Percentiles rank a stretch among this genome's conserved stretches.
phyloP scores from a whole-genome alignment of 1,139 yeast species.

The Geotrichum reessii region DNA sequence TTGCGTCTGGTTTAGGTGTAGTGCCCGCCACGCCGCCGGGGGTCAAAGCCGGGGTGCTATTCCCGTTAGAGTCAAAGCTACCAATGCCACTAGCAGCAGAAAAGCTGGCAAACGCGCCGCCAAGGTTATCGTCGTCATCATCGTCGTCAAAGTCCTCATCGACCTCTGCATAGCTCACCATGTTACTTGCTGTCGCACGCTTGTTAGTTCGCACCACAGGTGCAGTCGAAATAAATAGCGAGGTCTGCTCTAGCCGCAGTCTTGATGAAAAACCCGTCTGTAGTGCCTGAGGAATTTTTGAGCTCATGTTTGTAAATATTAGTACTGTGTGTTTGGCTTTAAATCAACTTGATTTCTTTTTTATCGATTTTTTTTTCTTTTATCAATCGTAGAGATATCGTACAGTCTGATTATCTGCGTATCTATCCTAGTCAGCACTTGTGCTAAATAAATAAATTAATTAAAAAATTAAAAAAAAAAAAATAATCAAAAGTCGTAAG shows the following conservation, averaged over 20 bases:
- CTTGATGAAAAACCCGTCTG: conserved; percentile 66
- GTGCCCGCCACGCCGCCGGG: conserved; percentile 4
- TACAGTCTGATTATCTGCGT: neutral
- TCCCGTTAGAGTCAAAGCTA: neutral
- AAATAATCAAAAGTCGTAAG: neutral
- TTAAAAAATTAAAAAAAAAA: neutral
- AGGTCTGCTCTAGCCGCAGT: conserved; percentile 58
- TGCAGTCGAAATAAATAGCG: conserved; percentile 61
- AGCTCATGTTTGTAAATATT: neutral
- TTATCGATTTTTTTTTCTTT: neutral
- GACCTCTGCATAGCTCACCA: conserved; percentile 76
- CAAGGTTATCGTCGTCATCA: conserved; percentile 43
- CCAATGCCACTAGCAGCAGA: neutral
- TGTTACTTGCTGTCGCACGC: conserved; percentile 52
- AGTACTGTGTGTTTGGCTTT: neutral
- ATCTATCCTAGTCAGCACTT: neutral
- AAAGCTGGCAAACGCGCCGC: conserved; percentile 7
- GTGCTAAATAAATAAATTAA: neutral
- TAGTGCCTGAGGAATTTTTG: conserved; percentile 58
- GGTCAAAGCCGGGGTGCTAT: conserved; percentile 8
- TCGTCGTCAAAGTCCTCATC: conserved; percentile 73
- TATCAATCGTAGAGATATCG: neutral
- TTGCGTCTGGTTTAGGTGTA: conserved; percentile 4
- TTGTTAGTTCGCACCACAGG: conserved; percentile 75
- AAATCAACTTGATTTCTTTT: too few relatives aligned